Conservation (phyloP, 805 yeast species). For the Wickerhamiella musiphila region DNA sequence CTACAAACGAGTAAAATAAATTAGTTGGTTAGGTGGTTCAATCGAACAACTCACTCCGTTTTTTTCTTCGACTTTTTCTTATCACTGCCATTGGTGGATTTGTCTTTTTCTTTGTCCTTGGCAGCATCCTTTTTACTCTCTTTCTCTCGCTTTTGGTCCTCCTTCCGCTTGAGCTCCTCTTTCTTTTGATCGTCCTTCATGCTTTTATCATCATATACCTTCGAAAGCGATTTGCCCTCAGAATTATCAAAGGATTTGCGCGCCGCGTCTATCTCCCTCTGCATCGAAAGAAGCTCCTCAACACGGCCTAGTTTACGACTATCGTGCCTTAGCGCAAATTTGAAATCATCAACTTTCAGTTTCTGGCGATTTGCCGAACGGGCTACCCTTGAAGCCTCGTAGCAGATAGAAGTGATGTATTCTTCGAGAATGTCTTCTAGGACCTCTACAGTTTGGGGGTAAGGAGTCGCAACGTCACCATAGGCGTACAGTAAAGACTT, state of each 20-base stretch:
- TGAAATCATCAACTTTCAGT: constrained; percentile 55
- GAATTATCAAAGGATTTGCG: constrained; percentile 48
- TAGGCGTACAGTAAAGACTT: constrained; percentile 43
- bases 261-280: constrained; percentile 46
- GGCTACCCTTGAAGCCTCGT: constrained; percentile 35
- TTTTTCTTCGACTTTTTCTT: constrained; percentile 8
- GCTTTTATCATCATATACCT: constrained; percentile 16
- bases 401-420: constrained; percentile 43
- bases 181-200: constrained; percentile 6
- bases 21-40: no score
- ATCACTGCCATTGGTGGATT: constrained; percentile 20
- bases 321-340: constrained; percentile 50
- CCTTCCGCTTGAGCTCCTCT: constrained; percentile 16
- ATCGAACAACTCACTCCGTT: no score
- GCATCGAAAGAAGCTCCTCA: constrained; percentile 41
- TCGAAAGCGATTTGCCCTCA: constrained; percentile 29
- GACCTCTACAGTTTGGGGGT: constrained; percentile 44
- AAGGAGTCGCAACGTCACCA: constrained; percentile 56
- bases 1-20: no score
- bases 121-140: constrained; percentile 17
- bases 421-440: constrained; percentile 51
- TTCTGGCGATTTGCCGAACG: constrained; percentile 38
- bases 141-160: constrained; percentile 6
- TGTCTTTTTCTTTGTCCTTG: constrained; percentile 5
- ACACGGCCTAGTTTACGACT: constrained; percentile 53